Evolutionary conservation across 2,329 filamentous ascomycete genomes (phyloP), one percentile per base, ranked within the genome.

Genomic region (Mycogone perniciosa): DNA sequence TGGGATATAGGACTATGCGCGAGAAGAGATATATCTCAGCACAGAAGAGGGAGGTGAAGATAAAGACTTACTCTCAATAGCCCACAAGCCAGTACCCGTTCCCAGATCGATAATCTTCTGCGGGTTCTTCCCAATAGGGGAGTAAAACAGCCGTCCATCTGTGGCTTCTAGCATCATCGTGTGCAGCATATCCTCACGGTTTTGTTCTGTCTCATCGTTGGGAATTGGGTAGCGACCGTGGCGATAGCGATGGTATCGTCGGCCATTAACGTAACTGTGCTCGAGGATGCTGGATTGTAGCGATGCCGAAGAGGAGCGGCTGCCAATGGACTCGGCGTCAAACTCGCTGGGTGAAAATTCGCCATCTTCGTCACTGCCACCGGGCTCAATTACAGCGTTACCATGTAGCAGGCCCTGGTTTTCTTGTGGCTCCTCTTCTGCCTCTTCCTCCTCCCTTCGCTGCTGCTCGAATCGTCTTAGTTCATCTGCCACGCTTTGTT

Each of bases 51-150:
- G 30, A 33, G 7, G 41, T 30, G 4, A 13, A 29, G n/a, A 30
- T 3, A 26, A 8, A 40, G 31, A 53, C 51, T 30, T 48, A 48
- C 62, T 61, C 44, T 69, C 66, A 34, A 79, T 71, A 1, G 76
- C 73, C 74, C 75, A 77, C 5, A 54, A 56, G 58, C 73, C 73
- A 4, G 71, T 76, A 2, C 76, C 75, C 2, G 76, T 78, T 7
- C 76, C 75, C 7, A 77, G 60, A 38, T 76, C 74, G 10, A 76
- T 60, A 30, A 77, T 72, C 46, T 67, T 72, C 33, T 71, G 62
- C 0, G 71, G 71, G n/a, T 64, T 52, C 6, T 67, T 59, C 2
- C 65, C 67, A 20, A 76, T 63, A 3, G 71, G 70, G 0, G 71
- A 64, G 20, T 67, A 61, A 48, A 71, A 70, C 9, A 75, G 61